Evolutionary conservation across 306 rosid species (phyloP).

Genomic region (Begonia peltatifolia): DNA sequence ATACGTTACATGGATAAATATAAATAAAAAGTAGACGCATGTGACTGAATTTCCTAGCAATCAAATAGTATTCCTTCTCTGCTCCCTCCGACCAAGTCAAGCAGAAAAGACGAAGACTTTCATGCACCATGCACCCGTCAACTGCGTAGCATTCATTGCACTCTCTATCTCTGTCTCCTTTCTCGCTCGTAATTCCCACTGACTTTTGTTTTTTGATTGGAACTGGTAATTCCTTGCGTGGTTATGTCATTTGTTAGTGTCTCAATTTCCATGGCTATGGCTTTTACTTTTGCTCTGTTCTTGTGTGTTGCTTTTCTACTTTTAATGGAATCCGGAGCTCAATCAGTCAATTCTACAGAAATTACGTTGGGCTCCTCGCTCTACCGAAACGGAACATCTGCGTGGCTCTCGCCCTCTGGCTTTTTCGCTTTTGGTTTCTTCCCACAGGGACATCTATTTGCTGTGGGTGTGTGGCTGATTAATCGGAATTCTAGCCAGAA

Average conservation of each 20-base stretch:
- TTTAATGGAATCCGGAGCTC: not conserved
- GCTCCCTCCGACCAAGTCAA: too few species aligned
- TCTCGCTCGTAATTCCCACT: too few species aligned
- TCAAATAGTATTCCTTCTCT: too few species aligned
- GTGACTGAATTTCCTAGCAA: too few species aligned
- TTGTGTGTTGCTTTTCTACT: not conserved
- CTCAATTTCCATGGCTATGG: not conserved
- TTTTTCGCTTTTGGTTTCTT: slow-evolving; percentile 10
- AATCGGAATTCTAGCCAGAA: not conserved
- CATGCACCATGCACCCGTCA: too few species aligned
- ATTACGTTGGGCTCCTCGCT: slow-evolving; percentile 6
- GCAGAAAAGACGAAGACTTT: too few species aligned
- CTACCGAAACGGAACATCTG: not conserved
- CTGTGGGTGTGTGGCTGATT: slow-evolving; percentile 10
- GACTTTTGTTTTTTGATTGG: too few species aligned
- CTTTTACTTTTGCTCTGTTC: not conserved
- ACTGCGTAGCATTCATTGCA: too few species aligned
- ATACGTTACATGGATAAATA: too few species aligned
- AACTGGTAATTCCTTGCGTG: too few species aligned
- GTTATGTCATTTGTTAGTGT: not conserved
- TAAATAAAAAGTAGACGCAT: too few species aligned
- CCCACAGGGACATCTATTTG: not conserved
- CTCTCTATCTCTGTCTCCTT: too few species aligned
- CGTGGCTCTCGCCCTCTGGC: slow-evolving; percentile 14
- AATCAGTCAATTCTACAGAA: not conserved